Conservation (phyloP, 108 stramenopile genomes). For the Craspedostauros australis region DNA sequence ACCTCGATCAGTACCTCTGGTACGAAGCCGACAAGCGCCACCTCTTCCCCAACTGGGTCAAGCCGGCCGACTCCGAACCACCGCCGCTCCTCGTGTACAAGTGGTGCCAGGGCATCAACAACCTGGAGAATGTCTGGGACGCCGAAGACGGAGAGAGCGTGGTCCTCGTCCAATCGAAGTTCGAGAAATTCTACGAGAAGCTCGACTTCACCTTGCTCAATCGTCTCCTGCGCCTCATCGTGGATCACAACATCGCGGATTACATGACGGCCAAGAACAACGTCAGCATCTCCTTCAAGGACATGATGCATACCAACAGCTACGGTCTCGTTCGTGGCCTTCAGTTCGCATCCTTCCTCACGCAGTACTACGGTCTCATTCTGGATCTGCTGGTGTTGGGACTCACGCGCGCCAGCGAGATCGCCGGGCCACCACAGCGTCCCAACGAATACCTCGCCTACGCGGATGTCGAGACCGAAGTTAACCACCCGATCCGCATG, state of each 20-base stretch:
- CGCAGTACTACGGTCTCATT: constrained; percentile 97
- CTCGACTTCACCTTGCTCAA: constrained; percentile 97
- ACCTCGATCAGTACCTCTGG: constrained; percentile 99
- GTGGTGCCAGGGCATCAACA: constrained; percentile 99
- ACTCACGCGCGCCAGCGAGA: constrained; percentile 93
- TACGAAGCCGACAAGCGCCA: constrained; percentile 99
- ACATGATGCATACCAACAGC: constrained; percentile 99
- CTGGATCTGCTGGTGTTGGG: constrained; percentile 95
- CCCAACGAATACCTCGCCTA: constrained; percentile 97
- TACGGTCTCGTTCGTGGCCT: constrained; percentile 97
- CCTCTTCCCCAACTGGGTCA: constrained; percentile 95
- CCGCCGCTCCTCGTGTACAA: constrained; percentile 99
- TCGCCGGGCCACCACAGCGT: constrained; percentile 93
- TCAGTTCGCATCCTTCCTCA: constrained; percentile 94
- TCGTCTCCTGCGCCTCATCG: constrained; percentile 93
- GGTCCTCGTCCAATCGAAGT: constrained; percentile 93
- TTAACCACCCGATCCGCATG: constrained; percentile 93
- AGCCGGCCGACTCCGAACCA: constrained; percentile 98
- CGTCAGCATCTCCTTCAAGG: constrained; percentile 91
- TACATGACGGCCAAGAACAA: constrained; percentile 99
- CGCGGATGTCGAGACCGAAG: constrained; percentile 93
- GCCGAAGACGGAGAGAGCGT: constrained; percentile 93
- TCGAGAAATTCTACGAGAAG: constrained; percentile 98
- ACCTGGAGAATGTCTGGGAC: constrained; percentile 95
- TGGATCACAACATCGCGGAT: constrained; percentile 99